These are phyloP conservation scores for Eutrema japonicum DNA, from an alignment of 345 rosid genomes.

Conservation along the genomic window DNA sequence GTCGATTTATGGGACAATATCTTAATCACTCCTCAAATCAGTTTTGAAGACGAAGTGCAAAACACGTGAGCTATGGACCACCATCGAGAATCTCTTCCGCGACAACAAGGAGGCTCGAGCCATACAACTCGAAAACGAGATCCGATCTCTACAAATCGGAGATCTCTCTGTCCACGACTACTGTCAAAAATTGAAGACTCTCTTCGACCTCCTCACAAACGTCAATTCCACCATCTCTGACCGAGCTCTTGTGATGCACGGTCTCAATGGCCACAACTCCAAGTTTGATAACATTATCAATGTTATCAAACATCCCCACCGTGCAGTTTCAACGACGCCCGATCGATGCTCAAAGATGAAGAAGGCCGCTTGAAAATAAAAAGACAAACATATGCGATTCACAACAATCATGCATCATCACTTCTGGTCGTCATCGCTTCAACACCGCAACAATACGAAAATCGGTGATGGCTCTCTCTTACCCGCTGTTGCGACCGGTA, in stretches of 20 bases:
- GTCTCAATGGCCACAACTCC: neutral
- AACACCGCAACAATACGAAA: too few relatives aligned
- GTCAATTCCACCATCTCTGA: neutral
- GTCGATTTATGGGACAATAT: neutral
- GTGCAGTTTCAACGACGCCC: neutral
- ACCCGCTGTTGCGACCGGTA: too few relatives aligned
- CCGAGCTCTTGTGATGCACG: neutral
- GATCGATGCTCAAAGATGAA: neutral
- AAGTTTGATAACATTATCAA: neutral
- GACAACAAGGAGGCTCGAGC: neutral
- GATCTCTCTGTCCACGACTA: neutral
- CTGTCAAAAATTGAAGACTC: neutral
- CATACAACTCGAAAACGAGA: neutral
- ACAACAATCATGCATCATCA: too few relatives aligned
- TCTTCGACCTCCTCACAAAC: neutral
- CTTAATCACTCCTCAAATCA: neutral
- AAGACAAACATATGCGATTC: too few relatives aligned
- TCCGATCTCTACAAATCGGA: neutral
- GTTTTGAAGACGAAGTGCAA: neutral
- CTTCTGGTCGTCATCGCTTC: too few relatives aligned
- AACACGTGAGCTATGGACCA: neutral
- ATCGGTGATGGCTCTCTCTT: too few relatives aligned
- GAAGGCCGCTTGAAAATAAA: too few relatives aligned
- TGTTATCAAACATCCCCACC: neutral
- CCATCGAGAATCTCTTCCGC: neutral